Evolutionary conservation across 148 eudicot species (phyloP), one percentile per base, ranked within the genome.

Genomic region (Tetragonia tetragonoides): DNA sequence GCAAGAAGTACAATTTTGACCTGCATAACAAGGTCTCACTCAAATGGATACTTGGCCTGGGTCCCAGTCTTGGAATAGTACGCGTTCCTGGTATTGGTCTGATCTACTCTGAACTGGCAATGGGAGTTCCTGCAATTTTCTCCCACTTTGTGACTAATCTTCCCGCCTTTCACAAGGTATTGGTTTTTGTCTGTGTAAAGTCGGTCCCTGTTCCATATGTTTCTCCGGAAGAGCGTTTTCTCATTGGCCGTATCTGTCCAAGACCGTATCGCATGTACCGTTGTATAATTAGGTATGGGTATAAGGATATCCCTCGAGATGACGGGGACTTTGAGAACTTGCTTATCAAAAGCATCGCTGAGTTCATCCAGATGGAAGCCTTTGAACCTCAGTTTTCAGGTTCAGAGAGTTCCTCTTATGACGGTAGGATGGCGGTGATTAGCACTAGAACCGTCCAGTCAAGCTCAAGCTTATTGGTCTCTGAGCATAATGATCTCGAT

Each of bases 11-110:
- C 93, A 89, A 85, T 82, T 93, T 91, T 79, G 99, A 92, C 80
- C 86, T 92, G 21, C 97, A 95, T 84, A 95, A 95, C 84, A 92
- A 92, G 81, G 99, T 92, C 28, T 90, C 99, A 5, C 66, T 95
- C 66, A 95, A 85, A 87, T 95, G 99, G 99, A 83, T 95, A 42
- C 92, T 95, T 62, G 99, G 97, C 59, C 89, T 95, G 10, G 99
- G 99, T 49, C 97, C 99, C 4, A 89, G 97, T 81, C 96, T 95
- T 46, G 98, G 98, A 42, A 92, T 95, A 68, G 97, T 92, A 42
- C 99, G 97, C 42, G 99, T 95, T 7, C 99, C 99, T 15, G 97
- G 97, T 40, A 87, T 92, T 53, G 99, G 99, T 74, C 89, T 95
- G 46, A 60, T 95, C 68, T 95, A 95, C 89, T 92, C 99, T 0